phyloP scores from a whole-genome alignment of 805 yeast species.

The Metschnikowia lochheadii region DNA sequence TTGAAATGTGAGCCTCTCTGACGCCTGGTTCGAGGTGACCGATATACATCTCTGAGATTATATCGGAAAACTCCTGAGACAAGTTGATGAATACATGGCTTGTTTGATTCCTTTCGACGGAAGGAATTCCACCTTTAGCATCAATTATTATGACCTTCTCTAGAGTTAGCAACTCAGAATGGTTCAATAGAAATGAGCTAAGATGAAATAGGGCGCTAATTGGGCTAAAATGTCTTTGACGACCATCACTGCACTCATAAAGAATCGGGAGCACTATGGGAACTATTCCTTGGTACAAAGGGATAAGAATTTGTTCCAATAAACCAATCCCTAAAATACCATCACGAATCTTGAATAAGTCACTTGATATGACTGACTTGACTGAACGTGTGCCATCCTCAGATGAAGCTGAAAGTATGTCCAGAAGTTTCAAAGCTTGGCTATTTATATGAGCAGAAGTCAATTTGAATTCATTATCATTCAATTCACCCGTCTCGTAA shows the following conservation, averaged over 20 bases:
- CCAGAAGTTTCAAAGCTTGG: conserved; percentile 30
- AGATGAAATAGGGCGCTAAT: conserved; percentile 24
- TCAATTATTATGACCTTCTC: conserved; percentile 84
- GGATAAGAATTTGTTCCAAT: conserved; percentile 34
- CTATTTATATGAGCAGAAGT: conserved; percentile 29
- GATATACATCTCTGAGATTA: conserved; percentile 57
- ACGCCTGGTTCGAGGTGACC: conserved; percentile 46
- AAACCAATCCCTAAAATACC: conserved; percentile 18
- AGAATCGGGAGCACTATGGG: conserved; percentile 67
- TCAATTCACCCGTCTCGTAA: conserved; percentile 42
- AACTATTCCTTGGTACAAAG: conserved; percentile 42
- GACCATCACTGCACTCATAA: conserved; percentile 18
- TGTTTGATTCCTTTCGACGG: conserved; percentile 71
- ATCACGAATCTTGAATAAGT: conserved; percentile 20
- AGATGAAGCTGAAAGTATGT: conserved; percentile 18
- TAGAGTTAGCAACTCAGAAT: conserved; percentile 44
- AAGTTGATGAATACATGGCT: conserved; percentile 86
- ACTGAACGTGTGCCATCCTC: conserved; percentile 21
- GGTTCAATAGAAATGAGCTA: conserved; percentile 23
- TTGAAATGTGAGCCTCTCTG: conserved; percentile 57
- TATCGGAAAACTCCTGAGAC: conserved; percentile 71
- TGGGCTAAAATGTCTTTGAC: conserved; percentile 26
- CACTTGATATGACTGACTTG: conserved; percentile 25
- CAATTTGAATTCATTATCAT: conserved; percentile 25
- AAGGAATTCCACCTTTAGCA: conserved; percentile 86